Evolutionary conservation across 306 rosid genomes (phyloP), one percentile per base, ranked within the genome.

Genomic region (Dalbergia cochinchinensis): DNA sequence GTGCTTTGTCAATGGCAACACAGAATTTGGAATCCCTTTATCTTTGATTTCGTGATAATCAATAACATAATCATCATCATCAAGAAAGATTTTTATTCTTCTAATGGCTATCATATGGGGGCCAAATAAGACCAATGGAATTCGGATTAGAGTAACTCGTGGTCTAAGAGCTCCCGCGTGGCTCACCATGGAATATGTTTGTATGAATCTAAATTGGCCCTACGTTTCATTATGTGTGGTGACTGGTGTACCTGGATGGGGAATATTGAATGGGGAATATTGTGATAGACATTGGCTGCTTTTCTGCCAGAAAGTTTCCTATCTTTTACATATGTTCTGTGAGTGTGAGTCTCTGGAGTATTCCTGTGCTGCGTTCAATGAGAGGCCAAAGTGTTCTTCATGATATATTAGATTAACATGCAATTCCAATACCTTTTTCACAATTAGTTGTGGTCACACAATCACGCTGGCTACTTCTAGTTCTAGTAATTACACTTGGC

Each of bases 21-120:
- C 69, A 42, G 74, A 71, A 83, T 83, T 66, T 70, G 81, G 85
- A 86, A 80, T 83, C 83, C 70, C 74, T 65, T 86, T 86, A 65
- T 65, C 47, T 67, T 72, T 72, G 67, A 47, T 71, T 53, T 66
- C 14, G 53, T 71, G 69, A 75, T 67, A 77, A 63, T 14, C 57
- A 78, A 37, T 47, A 62, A 65, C 75, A 73, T 76, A 65, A 79
- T 86, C 83, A 77, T 71, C 54, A 41, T 48, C 41, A 37, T 37
- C 7, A 44, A 53, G 69, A 26, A 55, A 73, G 65, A 83, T 22
- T 51, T 73, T 73, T 57, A 78, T 73, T 65, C 73, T 65, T 59
- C 65, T 20, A 4, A n/a, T 69, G 76, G 41, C 64, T 68, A 67
- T 35, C 71, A 64, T 18, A 44, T 61, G 57, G 76, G 62, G 73